Base-by-base conservation (phyloP, 164 flowering plant species). In the Magnolia sinica region DNA sequence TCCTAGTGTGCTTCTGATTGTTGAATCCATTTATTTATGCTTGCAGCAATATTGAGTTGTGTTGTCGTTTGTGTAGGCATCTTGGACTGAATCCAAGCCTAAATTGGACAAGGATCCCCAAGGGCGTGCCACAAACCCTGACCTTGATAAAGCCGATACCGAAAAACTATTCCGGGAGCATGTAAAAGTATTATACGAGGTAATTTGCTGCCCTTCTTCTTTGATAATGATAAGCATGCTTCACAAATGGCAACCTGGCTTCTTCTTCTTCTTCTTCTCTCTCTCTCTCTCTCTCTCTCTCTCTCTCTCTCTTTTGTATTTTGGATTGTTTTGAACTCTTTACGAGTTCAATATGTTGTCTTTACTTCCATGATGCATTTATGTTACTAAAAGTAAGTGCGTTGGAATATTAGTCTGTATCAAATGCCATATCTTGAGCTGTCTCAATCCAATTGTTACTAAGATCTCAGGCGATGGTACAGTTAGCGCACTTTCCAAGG, bases 131-230 rank as follows among this genome's bases (percentile, higher is more conserved):
- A 79, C 82, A 31, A 93, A 93, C 72, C 76, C 91, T 76, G 95
- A 91, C 68, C 82, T 96, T 50, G 95, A 93, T 75, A 82, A 91
- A 79, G 83, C 93, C 58, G 98, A 96, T 73, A 75, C 79, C 14
- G 99, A 96, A 84, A 96, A 92, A 86, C 91, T 96, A 74, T 96
- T 96, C 79, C 87, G 98, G 50, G 99, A 96, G 75, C 99, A 96
- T 73, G 80, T 92, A 20, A 94, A 90, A 84, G 78, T 82, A 77
- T 82, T 96, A 70, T 74, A 85, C 70, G 99, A 96, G 90, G 99
- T 94, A 85, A 84, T 76, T 4, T 70, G 23, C 13, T 2, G 9
- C 9, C 19, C 27, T 50, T 68, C 49, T 31, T 49, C 18, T 70
- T 29, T 8, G 31, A 66, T 66, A 66, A 27, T 55, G 61, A 55